These are phyloP conservation scores for Zopfia rhizophila DNA, from an alignment of 2,329 filamentous ascomycete genomes.

Conservation along the genomic window DNA sequence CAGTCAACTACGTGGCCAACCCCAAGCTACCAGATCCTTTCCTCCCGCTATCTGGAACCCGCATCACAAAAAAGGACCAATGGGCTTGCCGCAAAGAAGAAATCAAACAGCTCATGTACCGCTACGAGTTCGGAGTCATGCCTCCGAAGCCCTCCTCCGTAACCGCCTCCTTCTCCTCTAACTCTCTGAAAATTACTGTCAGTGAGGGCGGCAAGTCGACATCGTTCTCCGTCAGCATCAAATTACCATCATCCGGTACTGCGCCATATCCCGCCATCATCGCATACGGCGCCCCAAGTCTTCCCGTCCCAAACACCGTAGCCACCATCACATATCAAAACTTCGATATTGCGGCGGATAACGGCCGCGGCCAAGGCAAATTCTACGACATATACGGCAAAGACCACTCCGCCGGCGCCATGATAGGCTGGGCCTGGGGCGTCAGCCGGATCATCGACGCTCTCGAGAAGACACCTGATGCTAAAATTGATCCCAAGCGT, in stretches of 20 bases:
- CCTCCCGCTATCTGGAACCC: slow-evolving; percentile 17
- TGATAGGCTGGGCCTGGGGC: slow-evolving; percentile 69
- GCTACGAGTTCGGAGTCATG: slow-evolving; percentile 25
- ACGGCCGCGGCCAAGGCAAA: slow-evolving; percentile 60
- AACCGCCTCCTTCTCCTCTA: slow-evolving; percentile 23
- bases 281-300: slow-evolving; percentile 60
- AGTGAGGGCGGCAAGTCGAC: slow-evolving; percentile 23
- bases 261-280: slow-evolving; percentile 65
- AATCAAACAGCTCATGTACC: slow-evolving; percentile 29
- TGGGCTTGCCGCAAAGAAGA: slow-evolving; percentile 35
- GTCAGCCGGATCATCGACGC: slow-evolving; percentile 67
- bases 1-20: slow-evolving; percentile 7
- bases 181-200: slow-evolving; percentile 29
- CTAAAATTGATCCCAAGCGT: slow-evolving; percentile 50
- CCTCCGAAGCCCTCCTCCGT: slow-evolving; percentile 29
- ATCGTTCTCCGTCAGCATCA: slow-evolving; percentile 32
- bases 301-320: slow-evolving; percentile 61
- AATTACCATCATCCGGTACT: slow-evolving; percentile 39
- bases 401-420: slow-evolving; percentile 61
- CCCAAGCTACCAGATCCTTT: slow-evolving; percentile 32
- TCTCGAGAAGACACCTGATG: slow-evolving; percentile 55
- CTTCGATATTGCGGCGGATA: slow-evolving; percentile 63
- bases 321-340: slow-evolving; percentile 67
- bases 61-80: slow-evolving; percentile 21
- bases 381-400: slow-evolving; percentile 67